These are phyloP conservation scores for Cyathus striatus DNA, from an alignment of 768 basidiomycete genomes.

Conservation along the genomic window DNA sequence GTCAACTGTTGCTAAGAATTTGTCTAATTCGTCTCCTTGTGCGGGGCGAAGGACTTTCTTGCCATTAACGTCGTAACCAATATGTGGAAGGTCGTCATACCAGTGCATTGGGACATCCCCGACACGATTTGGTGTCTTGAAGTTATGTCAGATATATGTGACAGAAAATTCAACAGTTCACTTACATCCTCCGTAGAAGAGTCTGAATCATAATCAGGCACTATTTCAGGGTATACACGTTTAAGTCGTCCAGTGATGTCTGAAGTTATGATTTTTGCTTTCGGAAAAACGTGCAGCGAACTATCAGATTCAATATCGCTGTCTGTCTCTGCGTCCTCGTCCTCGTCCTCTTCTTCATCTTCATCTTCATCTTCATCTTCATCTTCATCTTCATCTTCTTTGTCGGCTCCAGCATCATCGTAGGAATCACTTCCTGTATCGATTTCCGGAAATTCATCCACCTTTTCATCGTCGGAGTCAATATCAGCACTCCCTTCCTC, in stretches of 20 bases:
- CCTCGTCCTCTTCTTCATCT: conserved; percentile 33
- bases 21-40: conserved; percentile 94
- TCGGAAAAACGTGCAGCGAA: conserved; percentile 54
- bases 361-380: conserved; percentile 34
- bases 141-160: conserved; percentile 7
- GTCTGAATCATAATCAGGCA: conserved; percentile 87
- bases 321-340: conserved; percentile 36
- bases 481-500: conserved; percentile 52
- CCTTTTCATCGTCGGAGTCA: conserved; percentile 50
- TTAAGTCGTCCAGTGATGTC: conserved; percentile 82
- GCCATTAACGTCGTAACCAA: conserved; percentile 94
- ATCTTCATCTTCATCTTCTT: conserved; percentile 29
- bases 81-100: conserved; percentile 99
- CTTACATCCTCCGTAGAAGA: conserved; percentile 89
- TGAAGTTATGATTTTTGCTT: conserved; percentile 66
- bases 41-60: conserved; percentile 93
- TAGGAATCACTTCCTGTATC: conserved; percentile 48
- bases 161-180: conserved; percentile 7
- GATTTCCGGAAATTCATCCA: conserved; percentile 75
- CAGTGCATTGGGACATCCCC: conserved; percentile 96
- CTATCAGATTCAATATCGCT: conserved; percentile 35
- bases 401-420: conserved; percentile 32
- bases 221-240: conserved; percentile 82
- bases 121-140: conserved; percentile 87
- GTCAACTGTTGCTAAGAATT: conserved; percentile 90